Conservation (phyloP, 208 protist species). For the Trypanosoma lewisi region DNA sequence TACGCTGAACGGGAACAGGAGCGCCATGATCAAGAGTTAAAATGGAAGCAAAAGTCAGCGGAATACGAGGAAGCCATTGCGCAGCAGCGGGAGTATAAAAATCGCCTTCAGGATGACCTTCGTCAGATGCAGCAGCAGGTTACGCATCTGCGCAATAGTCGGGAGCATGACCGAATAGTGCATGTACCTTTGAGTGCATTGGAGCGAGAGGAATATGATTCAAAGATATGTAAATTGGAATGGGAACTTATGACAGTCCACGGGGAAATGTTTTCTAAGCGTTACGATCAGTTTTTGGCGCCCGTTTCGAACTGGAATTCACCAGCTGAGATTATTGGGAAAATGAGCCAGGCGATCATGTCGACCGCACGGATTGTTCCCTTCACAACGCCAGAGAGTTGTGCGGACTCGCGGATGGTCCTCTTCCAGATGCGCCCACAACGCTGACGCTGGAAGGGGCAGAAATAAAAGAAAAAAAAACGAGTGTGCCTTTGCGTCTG, state of each 20-base stretch:
- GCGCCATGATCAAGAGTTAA: slow-evolving; percentile 6
- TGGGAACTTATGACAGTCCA: slow-evolving; percentile 16
- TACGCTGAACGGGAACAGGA: slow-evolving; percentile 13
- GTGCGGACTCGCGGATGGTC: slow-evolving; percentile 21
- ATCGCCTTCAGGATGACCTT: slow-evolving; percentile 11
- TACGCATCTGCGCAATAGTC: background rate
- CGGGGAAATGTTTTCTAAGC: slow-evolving; percentile 9
- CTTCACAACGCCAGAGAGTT: slow-evolving; percentile 38
- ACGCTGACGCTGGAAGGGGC: background rate
- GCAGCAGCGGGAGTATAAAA: slow-evolving; percentile 20
- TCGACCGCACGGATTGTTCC: slow-evolving; percentile 32
- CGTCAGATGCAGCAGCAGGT: slow-evolving; percentile 7
- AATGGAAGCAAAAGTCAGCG: background rate
- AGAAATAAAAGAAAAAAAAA: background rate
- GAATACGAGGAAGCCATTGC: slow-evolving; percentile 23
- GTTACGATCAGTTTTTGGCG: slow-evolving; percentile 15
- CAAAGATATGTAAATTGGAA: background rate
- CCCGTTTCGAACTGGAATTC: slow-evolving; percentile 9
- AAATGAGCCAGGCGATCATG: background rate
- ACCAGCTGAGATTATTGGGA: background rate
- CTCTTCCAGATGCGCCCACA: slow-evolving; percentile 20
- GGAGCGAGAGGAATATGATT: slow-evolving; percentile 13
- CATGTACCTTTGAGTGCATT: slow-evolving; percentile 4
- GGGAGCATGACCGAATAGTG: slow-evolving; percentile 1
- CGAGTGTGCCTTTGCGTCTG: too few species aligned